Percentiles rank a stretch among this genome's conserved stretches.
Evolutionary conservation across 768 basidiomycete genomes (phyloP).

Genomic region (Kwoniella europaea): DNA sequence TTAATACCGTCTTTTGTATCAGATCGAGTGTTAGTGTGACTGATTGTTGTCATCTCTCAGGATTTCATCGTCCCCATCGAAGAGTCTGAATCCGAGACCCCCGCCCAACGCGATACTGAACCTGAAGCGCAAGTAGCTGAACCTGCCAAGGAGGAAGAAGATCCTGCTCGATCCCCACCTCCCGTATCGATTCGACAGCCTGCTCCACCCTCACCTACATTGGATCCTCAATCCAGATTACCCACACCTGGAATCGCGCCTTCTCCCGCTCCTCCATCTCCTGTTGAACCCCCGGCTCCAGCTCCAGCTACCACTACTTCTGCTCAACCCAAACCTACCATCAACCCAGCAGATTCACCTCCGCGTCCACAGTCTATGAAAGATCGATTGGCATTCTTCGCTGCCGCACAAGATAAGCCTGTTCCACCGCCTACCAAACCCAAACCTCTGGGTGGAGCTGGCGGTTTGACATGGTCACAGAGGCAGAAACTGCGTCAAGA

Average conservation of each 20-base stretch:
- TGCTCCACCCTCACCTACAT: slow-evolving; percentile 25
- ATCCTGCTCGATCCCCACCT: neutral
- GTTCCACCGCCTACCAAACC: slow-evolving; percentile 56
- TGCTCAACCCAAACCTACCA: slow-evolving; percentile 5
- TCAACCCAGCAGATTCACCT: slow-evolving; percentile 12
- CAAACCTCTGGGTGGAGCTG: slow-evolving; percentile 43
- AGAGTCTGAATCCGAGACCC: slow-evolving; percentile 20
- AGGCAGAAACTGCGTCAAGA: slow-evolving; percentile 54
- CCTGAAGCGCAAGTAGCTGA: neutral
- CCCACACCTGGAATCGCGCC: slow-evolving; percentile 21
- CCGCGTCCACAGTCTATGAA: slow-evolving; percentile 49
- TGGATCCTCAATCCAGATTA: slow-evolving; percentile 12
- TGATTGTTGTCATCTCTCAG: slow-evolving; percentile 21
- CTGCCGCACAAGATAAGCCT: slow-evolving; percentile 44
- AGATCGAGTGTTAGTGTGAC: too few species aligned
- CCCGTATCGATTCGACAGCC: slow-evolving; percentile 3
- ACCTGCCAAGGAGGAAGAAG: neutral
- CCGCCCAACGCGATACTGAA: too few species aligned
- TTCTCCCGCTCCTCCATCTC: slow-evolving; percentile 8
- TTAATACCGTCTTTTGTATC: neutral
- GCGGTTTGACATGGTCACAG: slow-evolving; percentile 55
- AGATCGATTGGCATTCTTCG: slow-evolving; percentile 56
- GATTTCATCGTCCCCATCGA: slow-evolving; percentile 53
- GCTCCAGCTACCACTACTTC: slow-evolving; percentile 19
- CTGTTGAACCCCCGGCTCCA: slow-evolving; percentile 8